Base-by-base conservation (phyloP, 768 basidiomycete genomes). In the Leccinum olivaceopallidum region DNA sequence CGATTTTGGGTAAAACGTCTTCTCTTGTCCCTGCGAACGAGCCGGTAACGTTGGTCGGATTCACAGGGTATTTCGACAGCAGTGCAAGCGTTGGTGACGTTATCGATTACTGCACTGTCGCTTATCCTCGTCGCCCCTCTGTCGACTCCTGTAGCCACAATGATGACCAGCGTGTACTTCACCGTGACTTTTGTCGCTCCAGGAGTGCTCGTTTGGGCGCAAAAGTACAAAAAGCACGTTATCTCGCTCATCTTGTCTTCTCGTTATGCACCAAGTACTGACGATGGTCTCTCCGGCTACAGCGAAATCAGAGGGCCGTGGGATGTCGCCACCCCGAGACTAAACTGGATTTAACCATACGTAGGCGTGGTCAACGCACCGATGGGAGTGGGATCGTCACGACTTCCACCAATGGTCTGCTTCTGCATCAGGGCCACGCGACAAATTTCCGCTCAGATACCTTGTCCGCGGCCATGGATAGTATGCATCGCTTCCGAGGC, bases 261-360 rank as follows among this genome's bases (percentile, higher is more conserved):
- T 47, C 6, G 56, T 65, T 65, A 59, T 60, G 60, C 47, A 53
- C 55, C 58, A 24, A 47, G n/a, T 47, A 47, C 47, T 62, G 58
- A 63, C 60, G 44, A 44, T 59, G 49, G n/a, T 47, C 56, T 49
- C 54, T 58, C n/a, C 22, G 55, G 59, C 66, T 57, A n/a, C 69
- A 94, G 92, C 73, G 91, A 93, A 76, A 88, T 95, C 72, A 84
- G 90, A 61, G 93, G 93, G 9, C 89, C 92, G 63, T 95, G 93
- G 93, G 93, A 95, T 72, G 89, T 90, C 28, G 92, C 92, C 30
- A 82, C 87, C 65, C 92, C 92, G 37, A 85, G 84, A 74, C 76
- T 87, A 51, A 84, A 85, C 69, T 83, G 73, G 69, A 65, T 60
- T 61, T 71, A 63, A 60, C 60, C 53, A 42, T 60, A n/a, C 53